Conservation (phyloP, 225 moss, liverwort and hornwort species). For the Straminergon stramineum region DNA sequence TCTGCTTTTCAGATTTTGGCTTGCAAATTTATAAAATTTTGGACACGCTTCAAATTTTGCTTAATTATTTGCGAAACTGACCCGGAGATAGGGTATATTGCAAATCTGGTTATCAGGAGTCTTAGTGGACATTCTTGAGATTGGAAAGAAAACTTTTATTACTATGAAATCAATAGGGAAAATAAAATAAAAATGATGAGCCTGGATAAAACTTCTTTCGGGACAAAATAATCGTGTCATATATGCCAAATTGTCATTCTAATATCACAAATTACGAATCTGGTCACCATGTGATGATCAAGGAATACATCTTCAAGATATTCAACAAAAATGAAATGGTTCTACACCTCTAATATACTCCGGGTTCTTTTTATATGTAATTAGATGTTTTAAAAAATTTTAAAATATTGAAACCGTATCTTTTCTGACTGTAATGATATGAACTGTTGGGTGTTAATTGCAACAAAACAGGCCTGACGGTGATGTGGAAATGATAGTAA, state of each 20-base stretch:
- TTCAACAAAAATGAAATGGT: background rate
- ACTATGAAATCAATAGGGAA: background rate
- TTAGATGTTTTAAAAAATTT: background rate
- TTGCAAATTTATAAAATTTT: background rate
- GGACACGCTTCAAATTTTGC: background rate
- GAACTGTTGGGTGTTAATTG: background rate
- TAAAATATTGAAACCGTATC: background rate
- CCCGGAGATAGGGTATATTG: background rate
- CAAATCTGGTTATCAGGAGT: background rate
- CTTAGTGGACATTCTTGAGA: background rate
- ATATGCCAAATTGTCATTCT: background rate
- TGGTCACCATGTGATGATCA: background rate
- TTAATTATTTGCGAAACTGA: background rate
- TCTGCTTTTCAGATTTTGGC: background rate
- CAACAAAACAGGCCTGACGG: background rate
- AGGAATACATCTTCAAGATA: background rate
- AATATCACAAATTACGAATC: background rate
- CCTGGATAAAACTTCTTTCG: background rate
- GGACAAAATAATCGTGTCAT: background rate
- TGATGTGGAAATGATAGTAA: background rate
- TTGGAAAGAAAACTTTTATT: background rate
- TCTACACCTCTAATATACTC: background rate
- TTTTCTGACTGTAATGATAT: background rate
- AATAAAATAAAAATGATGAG: background rate
- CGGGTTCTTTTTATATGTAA: background rate